Conservation (phyloP, 2,329 filamentous ascomycete species). For the Pyrenophora teres region DNA sequence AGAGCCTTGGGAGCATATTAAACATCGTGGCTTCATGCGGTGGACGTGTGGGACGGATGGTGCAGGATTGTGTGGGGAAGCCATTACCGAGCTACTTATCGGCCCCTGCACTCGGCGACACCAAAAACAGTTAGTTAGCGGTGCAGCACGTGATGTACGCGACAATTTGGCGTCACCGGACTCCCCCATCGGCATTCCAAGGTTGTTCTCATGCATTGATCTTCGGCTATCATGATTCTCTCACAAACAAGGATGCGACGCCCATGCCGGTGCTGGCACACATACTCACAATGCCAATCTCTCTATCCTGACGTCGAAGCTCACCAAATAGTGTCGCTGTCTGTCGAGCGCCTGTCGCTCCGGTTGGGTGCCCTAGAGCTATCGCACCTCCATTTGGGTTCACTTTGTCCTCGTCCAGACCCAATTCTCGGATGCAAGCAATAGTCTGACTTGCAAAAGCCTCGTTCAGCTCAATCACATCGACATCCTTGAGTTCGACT, state of each 20-base stretch:
- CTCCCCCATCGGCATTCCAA: neutral
- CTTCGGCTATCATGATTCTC: slow-evolving; percentile 24
- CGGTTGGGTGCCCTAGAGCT: slow-evolving; percentile 79
- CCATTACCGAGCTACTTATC: slow-evolving; percentile 7
- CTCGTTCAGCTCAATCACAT: slow-evolving; percentile 93
- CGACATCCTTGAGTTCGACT: slow-evolving; percentile 78
- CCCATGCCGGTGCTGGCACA: slow-evolving; percentile 57
- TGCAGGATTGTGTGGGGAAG: slow-evolving; percentile 35
- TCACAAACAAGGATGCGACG: slow-evolving; percentile 40
- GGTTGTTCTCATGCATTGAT: too few relatives aligned
- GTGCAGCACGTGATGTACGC: neutral
- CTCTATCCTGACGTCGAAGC: slow-evolving; percentile 68
- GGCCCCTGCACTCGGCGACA: slow-evolving; percentile 4
- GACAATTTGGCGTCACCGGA: neutral
- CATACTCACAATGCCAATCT: slow-evolving; percentile 89
- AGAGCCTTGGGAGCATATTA: slow-evolving; percentile 12
- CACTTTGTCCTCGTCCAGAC: slow-evolving; percentile 74
- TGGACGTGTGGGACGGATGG: slow-evolving; percentile 24
- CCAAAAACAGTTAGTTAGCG: neutral
- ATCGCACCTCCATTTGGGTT: slow-evolving; percentile 83
- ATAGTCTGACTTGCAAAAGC: slow-evolving; percentile 97
- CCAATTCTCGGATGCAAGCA: slow-evolving; percentile 74
- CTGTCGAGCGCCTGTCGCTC: slow-evolving; percentile 74
- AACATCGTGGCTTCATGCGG: slow-evolving; percentile 16
- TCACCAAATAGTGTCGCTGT: slow-evolving; percentile 80